phyloP scores from a whole-genome alignment of 495 filamentous ascomycete genomes.

The Haplographium delicatum region DNA sequence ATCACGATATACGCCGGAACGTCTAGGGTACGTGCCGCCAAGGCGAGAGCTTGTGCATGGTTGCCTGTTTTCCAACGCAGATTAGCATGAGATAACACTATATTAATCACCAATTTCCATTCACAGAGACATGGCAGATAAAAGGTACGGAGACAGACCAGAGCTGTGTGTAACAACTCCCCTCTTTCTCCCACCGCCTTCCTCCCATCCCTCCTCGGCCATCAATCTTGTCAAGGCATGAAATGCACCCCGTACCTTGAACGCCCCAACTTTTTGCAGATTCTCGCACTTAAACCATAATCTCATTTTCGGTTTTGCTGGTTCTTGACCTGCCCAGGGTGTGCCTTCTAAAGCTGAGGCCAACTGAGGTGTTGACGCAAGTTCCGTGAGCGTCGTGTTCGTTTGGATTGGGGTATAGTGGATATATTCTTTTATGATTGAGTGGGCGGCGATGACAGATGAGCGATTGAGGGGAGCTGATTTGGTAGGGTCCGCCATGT shows the following conservation, averaged over 20 bases:
- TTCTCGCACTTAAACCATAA: constrained; percentile 98
- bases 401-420: constrained; percentile 83
- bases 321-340: constrained; percentile 48
- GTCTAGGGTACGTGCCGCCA: constrained; percentile 62
- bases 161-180: constrained; percentile 92
- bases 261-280: constrained; percentile 83
- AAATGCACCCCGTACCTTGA: constrained; percentile 88
- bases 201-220: constrained; percentile 54
- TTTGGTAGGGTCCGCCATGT: constrained; percentile 45
- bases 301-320: constrained; percentile 59
- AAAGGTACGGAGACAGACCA: constrained; percentile 44
- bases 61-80: constrained; percentile 54
- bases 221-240: constrained; percentile 76
- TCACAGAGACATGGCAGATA: constrained; percentile 1
- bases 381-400: constrained; percentile 59
- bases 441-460: constrained; percentile 64
- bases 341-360: constrained; percentile 45
- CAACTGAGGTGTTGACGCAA: constrained; percentile 69
- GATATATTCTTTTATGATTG: constrained; percentile 67
- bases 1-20: constrained; percentile 80
- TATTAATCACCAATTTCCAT: not conserved
- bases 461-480: constrained; percentile 59
- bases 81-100: not conserved
- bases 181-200: constrained; percentile 41
- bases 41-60: constrained; percentile 90